Evolutionary conservation across 495 filamentous ascomycete species (phyloP), one percentile per base, ranked within the genome.

Genomic region (Pyrenopolyporus hunteri): DNA sequence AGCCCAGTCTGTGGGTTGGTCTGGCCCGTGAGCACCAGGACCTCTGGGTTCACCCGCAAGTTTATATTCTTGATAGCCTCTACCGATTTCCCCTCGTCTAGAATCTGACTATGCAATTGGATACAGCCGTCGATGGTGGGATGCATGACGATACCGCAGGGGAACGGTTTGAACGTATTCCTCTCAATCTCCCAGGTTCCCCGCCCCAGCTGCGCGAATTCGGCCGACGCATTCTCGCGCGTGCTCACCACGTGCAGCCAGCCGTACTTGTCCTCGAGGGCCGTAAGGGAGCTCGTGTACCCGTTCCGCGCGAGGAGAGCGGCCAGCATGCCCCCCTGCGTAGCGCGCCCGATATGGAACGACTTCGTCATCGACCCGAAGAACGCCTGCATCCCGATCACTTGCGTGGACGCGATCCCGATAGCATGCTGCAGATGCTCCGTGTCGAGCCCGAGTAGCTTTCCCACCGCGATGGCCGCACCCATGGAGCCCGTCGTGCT

Each of bases 61-160:
- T 70, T 46, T 0, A 80, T 69, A 6, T 62, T 59, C 57, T 63
- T 57, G 14, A 80, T 65, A 10, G 66, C 47, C 4, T 68, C 50
- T 2, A 74, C 59, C 14, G 66, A 55, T 58, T 70, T 67, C 17
- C 57, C 57, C 22, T 65, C 33, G n/a, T 25, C 9, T 4, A 50
- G 17, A 32, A 78, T 55, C 48, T 82, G 73, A 3, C 67, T 56
- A 55, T 78, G 73, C 25, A 83, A 44, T 62, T 78, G 75, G 7
- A 77, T 72, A 47, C 75, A 78, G 4, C 64, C 82, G 59, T 84
- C 82, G 64, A 84, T 84, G 6, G 76, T 71, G 1, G 81, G 80
- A 59, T 85, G 82, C 23, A 82, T 78, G 9, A 84, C 80, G 66
- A 85, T 84, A 4, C 80, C 82, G 65, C 82, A 83, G 6, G 81